Base-by-base conservation (phyloP, 1,284 basidiomycete genomes). In the Vanrija sp. region DNA sequence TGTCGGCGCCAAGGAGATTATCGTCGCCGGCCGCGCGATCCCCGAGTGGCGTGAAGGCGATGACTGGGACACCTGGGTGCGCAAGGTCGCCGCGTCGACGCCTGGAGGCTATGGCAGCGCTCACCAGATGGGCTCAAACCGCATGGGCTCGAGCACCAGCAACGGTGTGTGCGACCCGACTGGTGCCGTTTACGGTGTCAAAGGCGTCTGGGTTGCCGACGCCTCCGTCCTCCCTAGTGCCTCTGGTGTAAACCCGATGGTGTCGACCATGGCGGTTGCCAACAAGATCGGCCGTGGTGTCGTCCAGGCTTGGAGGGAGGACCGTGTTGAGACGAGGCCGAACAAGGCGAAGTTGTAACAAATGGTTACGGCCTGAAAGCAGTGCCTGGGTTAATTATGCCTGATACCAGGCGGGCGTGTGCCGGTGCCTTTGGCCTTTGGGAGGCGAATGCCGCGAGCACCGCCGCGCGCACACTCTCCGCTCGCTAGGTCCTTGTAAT, bases 201-300 rank as follows among this genome's bases (percentile, higher is more conserved):
- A 72, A 29, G 69, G 72, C 16, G 67, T 80, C n/a, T 80, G 76
- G 65, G 69, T 78, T 23, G 78, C 79, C 7, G 79, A 80, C 49
- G 79, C 78, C 23, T 72, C 69, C 38, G 65, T 72, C 39, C 68
- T 80, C 54, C 76, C 76, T 9, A 74, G 73, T 46, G 72, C 76
- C 5, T 70, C 70, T 3, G 79, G 78, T 28, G 79, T 80, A 53
- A 80, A 80, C 61, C 79, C 79, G 0, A 79, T 80, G 78, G 69
- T 80, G 48, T 77, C 78, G 7, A 66, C 62, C 21, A 67, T 69
- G 68, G 60, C 66, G 12, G 55, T 64, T 18, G 60, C 58, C 26
- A 48, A 55, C 46, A 58, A 57, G 55, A 54, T 66, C 3, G 55
- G 52, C 18, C 48, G 58, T 14, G 54, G 53, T 10, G 38, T 58